Evolutionary conservation across 2,329 filamentous ascomycete genomes (phyloP).

Genomic region (Penicillium digitatum): DNA sequence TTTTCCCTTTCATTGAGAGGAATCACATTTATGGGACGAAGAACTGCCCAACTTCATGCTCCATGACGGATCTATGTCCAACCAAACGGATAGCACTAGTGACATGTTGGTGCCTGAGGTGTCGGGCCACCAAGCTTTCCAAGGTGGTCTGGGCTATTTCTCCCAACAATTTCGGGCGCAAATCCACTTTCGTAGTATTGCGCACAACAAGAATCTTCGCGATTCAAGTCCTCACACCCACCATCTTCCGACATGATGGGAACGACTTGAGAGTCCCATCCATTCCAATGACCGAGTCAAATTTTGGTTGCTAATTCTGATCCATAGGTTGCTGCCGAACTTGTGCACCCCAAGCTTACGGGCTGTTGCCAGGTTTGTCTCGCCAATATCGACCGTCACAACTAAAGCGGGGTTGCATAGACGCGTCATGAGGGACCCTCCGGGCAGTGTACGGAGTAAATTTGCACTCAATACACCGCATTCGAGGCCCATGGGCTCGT

Average conservation of each 20-base stretch:
- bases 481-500: conserved; percentile 55
- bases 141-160: conserved; percentile 44
- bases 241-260: conserved; percentile 46
- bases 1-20: neutral
- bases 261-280: conserved; percentile 55
- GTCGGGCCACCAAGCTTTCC: neutral
- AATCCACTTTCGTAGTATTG: conserved; percentile 35
- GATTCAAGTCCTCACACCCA: conserved; percentile 48
- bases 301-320: conserved; percentile 51
- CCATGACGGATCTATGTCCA: neutral
- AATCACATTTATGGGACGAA: neutral
- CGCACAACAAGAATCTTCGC: conserved; percentile 60
- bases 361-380: conserved; percentile 47
- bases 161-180: conserved; percentile 53
- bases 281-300: conserved; percentile 57
- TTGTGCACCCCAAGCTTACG: conserved; percentile 49
- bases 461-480: conserved; percentile 52
- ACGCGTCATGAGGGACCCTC: conserved; percentile 52
- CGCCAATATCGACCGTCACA: conserved; percentile 52
- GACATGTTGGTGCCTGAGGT: neutral
- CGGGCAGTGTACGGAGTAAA: no score
- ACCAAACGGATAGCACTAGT: neutral
- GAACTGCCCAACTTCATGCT: neutral
- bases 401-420: conserved; percentile 53
- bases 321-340: conserved; percentile 40